These are phyloP conservation scores for Trichoderma sp. DNA, from an alignment of 2,329 filamentous ascomycete species.

Conservation along the genomic window DNA sequence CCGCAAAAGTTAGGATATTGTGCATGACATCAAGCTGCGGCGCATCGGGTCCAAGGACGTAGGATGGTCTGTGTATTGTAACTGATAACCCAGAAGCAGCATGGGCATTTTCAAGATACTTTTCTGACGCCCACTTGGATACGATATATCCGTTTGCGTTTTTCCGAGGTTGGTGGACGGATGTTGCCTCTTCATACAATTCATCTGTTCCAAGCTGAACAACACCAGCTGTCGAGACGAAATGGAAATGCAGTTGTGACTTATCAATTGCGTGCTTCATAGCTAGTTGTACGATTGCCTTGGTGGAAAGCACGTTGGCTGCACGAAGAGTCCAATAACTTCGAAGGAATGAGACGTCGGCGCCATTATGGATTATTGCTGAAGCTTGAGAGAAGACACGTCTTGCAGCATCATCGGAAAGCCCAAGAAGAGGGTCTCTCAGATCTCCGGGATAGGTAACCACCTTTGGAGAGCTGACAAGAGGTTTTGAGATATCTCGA, in stretches of 20 bases:
- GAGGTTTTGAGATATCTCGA: conserved; percentile 24
- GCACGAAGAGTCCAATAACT: background rate
- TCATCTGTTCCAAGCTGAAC: conserved; percentile 22
- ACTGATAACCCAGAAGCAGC: no score
- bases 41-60: no score
- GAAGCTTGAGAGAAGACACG: background rate
- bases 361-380: background rate
- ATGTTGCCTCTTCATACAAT: background rate
- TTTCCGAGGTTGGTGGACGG: conserved; percentile 18
- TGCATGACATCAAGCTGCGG: no score
- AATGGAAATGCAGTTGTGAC: conserved; percentile 36
- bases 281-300: conserved; percentile 33
- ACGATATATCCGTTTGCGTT: conserved; percentile 38
- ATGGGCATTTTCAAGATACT: conserved; percentile 33
- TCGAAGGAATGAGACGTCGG: background rate
- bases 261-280: conserved; percentile 28
- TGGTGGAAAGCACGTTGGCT: conserved; percentile 26
- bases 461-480: background rate
- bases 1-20: no score
- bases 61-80: no score
- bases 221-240: conserved; percentile 37
- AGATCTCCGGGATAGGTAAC: background rate
- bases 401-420: background rate
- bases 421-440: background rate
- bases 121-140: conserved; percentile 40